Conservation (phyloP, 1,284 basidiomycete genomes). For the Rhodotorula sp. region DNA sequence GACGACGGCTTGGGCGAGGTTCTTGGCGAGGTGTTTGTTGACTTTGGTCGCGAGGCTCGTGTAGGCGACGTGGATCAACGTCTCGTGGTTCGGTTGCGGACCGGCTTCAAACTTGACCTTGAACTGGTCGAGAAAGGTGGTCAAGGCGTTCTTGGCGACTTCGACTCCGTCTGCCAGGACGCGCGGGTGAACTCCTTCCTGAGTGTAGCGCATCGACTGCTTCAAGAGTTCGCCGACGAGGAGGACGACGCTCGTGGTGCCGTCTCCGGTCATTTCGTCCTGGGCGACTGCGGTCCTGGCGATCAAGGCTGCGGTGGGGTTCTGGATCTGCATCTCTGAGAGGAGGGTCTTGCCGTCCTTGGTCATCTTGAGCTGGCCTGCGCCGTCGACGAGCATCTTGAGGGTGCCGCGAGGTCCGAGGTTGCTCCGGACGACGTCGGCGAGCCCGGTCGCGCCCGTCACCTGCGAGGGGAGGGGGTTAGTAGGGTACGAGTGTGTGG, state of each 20-base stretch:
- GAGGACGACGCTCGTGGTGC: conserved; percentile 95
- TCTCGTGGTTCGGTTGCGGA: conserved; percentile 71
- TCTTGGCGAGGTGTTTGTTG: conserved; percentile 74
- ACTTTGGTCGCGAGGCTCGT: conserved; percentile 96
- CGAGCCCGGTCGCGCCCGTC: conserved; percentile 93
- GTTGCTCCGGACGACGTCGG: conserved; percentile 95
- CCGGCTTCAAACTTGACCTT: conserved; percentile 61
- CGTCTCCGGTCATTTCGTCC: conserved; percentile 98
- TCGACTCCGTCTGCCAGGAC: conserved; percentile 95
- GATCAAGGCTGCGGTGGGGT: conserved; percentile 99
- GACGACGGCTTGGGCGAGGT: conserved; percentile 87
- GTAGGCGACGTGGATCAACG: conserved; percentile 86
- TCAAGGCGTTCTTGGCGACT: conserved; percentile 75
- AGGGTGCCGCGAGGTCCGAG: conserved; percentile 92
- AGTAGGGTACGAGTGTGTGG: too few species aligned
- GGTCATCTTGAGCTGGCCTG: conserved; percentile 99
- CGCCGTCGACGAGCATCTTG: conserved; percentile 99
- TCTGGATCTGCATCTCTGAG: conserved; percentile 99
- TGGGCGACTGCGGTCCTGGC: conserved; percentile 97
- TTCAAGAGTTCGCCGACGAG: conserved; percentile 96
- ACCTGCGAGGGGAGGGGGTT: conserved; percentile 20
- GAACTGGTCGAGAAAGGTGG: conserved; percentile 82
- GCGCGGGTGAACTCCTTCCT: conserved; percentile 96
- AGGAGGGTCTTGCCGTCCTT: conserved; percentile 99
- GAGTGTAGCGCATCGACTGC: conserved; percentile 96